phyloP scores from a whole-genome alignment of 2,329 filamentous ascomycete species.

The Tolypocladium endophyticum region DNA sequence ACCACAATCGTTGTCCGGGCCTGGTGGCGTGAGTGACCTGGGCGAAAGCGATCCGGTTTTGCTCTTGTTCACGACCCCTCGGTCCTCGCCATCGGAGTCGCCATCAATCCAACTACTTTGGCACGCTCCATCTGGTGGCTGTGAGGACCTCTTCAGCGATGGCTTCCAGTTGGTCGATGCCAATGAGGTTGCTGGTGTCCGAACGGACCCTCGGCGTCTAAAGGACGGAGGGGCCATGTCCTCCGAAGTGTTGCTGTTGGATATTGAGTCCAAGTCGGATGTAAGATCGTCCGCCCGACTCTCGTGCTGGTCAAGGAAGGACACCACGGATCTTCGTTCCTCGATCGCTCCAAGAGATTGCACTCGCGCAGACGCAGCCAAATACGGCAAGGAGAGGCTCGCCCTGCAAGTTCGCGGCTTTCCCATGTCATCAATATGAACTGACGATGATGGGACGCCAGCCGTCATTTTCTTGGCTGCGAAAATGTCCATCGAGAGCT shows the following conservation, averaged over 20 bases:
- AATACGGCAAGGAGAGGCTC: slow-evolving; percentile 14
- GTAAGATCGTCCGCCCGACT: slow-evolving; percentile 10
- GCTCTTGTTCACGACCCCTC: slow-evolving; percentile 6
- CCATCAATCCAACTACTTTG: slow-evolving; percentile 26
- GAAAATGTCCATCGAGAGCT: slow-evolving; percentile 37
- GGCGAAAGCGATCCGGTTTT: slow-evolving; percentile 13
- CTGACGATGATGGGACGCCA: slow-evolving; percentile 29
- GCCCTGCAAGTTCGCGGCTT: slow-evolving; percentile 6
- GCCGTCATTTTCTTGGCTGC: slow-evolving; percentile 41
- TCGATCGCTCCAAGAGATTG: slow-evolving; percentile 23
- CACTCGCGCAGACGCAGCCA: slow-evolving; percentile 17
- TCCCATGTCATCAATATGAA: slow-evolving; percentile 19
- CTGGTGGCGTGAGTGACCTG: slow-evolving; percentile 17
- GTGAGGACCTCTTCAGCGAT: slow-evolving; percentile 12
- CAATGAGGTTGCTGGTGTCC: slow-evolving; percentile 25
- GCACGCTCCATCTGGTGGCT: slow-evolving; percentile 8
- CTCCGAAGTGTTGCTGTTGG: slow-evolving; percentile 18
- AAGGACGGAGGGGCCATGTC: slow-evolving; percentile 22
- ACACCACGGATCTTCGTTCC: slow-evolving; percentile 23
- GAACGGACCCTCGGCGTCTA: slow-evolving; percentile 21
- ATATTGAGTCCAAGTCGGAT: slow-evolving; percentile 23
- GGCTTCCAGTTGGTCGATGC: slow-evolving; percentile 16
- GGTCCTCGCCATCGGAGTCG: slow-evolving; percentile 22
- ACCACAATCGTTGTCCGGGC: slow-evolving; percentile 5
- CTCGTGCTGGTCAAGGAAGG: slow-evolving; percentile 18